Conservation (phyloP, 257 asterid genomes). For the Penstemon davidsonii region DNA sequence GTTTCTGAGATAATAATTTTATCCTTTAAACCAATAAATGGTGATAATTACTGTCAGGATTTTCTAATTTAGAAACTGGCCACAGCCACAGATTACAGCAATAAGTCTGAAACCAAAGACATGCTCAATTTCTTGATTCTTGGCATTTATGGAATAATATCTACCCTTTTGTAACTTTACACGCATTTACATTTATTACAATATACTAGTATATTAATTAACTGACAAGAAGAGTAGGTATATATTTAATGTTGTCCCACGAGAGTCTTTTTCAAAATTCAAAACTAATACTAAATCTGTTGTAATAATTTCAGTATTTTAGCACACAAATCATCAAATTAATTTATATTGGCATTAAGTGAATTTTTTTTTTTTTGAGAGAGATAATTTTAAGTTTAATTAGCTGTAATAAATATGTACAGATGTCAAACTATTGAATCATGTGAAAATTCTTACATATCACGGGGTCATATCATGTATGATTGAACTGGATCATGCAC, state of each 20-base stretch:
- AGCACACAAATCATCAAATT: too few relatives aligned
- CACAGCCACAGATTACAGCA: constrained; percentile 11
- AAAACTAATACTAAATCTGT: not conserved
- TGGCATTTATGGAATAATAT: constrained; percentile 37
- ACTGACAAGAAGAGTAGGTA: constrained; percentile 39
- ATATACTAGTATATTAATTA: constrained; percentile 15
- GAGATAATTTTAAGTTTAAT: not conserved
- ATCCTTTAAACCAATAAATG: not conserved
- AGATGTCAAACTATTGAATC: not conserved
- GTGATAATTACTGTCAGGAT: constrained; percentile 14
- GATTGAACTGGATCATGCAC: too few relatives aligned
- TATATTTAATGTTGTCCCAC: constrained; percentile 11
- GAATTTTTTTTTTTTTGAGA: too few relatives aligned
- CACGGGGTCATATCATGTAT: constrained; percentile 1
- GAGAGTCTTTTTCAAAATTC: constrained; percentile 23
- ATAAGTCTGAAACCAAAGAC: constrained; percentile 20
- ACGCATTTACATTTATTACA: constrained; percentile 39
- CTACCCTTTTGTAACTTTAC: constrained; percentile 40
- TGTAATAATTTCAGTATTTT: too few relatives aligned
- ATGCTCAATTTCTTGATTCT: constrained; percentile 23
- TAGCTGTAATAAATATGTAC: constrained; percentile 9
- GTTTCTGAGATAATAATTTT: too few relatives aligned
- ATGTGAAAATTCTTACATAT: constrained; percentile 1
- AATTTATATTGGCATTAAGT: too few relatives aligned
- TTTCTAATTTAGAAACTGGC: constrained; percentile 18